Percentiles rank a stretch among this genome's conserved stretches.
These are phyloP conservation scores for Phytopythium chamaehyphon DNA, from an alignment of 352 stramenopile genomes.

Conservation along the genomic window DNA sequence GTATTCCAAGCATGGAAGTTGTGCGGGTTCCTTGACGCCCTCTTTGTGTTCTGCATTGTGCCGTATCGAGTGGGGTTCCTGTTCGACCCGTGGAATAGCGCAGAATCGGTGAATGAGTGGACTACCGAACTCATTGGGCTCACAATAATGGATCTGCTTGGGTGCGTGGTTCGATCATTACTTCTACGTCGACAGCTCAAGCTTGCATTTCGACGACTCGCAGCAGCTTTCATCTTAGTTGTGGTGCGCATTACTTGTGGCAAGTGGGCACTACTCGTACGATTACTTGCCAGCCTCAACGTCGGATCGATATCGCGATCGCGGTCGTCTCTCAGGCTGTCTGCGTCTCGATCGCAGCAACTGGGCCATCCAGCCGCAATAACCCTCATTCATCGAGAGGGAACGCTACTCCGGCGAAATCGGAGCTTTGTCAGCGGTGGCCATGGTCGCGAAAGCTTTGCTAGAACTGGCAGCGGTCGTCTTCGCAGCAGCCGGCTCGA, in stretches of 20 bases:
- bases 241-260: not conserved
- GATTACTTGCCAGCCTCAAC: not conserved
- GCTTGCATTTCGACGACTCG: not conserved
- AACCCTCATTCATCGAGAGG: conserved; percentile 2
- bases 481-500: not conserved
- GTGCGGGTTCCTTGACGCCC: conserved; percentile 27
- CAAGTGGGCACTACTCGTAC: not conserved
- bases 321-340: not conserved
- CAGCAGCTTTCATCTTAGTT: not conserved
- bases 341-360: not conserved
- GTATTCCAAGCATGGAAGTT: conserved; percentile 2
- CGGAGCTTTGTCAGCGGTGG: not conserved
- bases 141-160: conserved; percentile 23
- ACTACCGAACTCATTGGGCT: conserved; percentile 18
- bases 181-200: not conserved
- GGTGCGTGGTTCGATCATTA: conserved; percentile 22
- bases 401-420: conserved; percentile 7
- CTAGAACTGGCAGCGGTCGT: no score
- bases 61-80: conserved; percentile 37
- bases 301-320: not conserved
- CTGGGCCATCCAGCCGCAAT: not conserved
- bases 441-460: not conserved
- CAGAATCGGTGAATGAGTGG: conserved; percentile 13
- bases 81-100: conserved; percentile 26
- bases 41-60: conserved; percentile 35